Evolutionary conservation across 176 grass and related monocot species (phyloP), one percentile per base, ranked within the genome.

Genomic region (Eragrostis nindensis): DNA sequence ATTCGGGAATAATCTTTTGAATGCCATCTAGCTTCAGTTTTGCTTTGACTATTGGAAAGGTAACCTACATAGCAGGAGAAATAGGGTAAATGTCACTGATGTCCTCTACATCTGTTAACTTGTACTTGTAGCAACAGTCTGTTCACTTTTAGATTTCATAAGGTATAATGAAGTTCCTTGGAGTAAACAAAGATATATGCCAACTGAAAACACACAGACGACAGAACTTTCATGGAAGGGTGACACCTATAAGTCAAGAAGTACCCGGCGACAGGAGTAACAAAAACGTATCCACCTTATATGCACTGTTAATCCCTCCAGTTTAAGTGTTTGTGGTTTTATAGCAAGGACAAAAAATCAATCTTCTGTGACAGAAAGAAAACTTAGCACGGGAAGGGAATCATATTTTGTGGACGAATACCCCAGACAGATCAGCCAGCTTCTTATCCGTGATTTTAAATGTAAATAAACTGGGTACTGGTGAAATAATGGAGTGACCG

Each of bases 391-490:
- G 16, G 27, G 16, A 76, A 26, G 44, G 19, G 19, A 75, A 55
- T 25, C 66, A 47, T 26, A 64, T n/a, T 74, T 79, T 75, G 80
- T 21, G 42, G 63, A 88, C 72, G 27, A 70, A 89, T 92, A 98
- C 95, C 87, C 95, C 92, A 27, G 92, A 80, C 21, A 94, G 89
- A 66, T 80, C 86, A 49, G 81, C 71, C 56, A 93, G 64, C 64
- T 76, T 54, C 79, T 88, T 61, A 54, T 98, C 88, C 57, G 82
- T 62, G 48, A 95, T 93, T 83, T 98, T 98, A 76, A 98, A 95
- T 67, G 92, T 98, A 84, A 98, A 98, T 71, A 98, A 74, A 82
- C 96, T 98, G 42, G 92, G 96, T 42, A 95, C 87, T 49, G 92
- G 90, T 7, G 91, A 73, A 29, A 95, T 88, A 76, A 98, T 82